phyloP scores from a whole-genome alignment of 371 early-diverging fungal species.

The Mortierella sp. region DNA sequence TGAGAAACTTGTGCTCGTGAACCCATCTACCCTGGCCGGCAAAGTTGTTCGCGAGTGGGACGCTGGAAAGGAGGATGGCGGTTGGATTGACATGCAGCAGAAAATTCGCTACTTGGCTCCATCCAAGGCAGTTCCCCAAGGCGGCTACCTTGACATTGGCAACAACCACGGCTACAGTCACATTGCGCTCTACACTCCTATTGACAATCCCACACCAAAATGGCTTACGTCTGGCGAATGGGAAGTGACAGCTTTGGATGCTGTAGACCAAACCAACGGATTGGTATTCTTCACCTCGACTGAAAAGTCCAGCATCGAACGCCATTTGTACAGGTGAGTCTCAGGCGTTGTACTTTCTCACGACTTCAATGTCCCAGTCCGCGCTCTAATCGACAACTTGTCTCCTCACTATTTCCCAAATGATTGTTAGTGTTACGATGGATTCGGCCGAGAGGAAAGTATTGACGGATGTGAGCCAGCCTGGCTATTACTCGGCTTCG shows the following conservation, averaged over 20 bases:
- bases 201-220: conserved; percentile 58
- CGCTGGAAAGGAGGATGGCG: conserved; percentile 66
- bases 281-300: conserved; percentile 74
- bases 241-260: conserved; percentile 80
- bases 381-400: neutral
- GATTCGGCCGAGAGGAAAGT: conserved; percentile 54
- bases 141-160: conserved; percentile 83
- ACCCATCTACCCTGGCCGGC: conserved; percentile 40
- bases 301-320: conserved; percentile 80
- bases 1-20: conserved; percentile 68
- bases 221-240: conserved; percentile 89
- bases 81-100: conserved; percentile 77
- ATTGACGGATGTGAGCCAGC: conserved; percentile 61
- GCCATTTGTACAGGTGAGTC: conserved; percentile 74
- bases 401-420: neutral
- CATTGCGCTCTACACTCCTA: conserved; percentile 77
- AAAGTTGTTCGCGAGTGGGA: conserved; percentile 65
- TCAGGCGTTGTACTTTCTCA: neutral
- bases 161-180: conserved; percentile 86
- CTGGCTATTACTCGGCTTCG: conserved; percentile 75
- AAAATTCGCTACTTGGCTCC: conserved; percentile 60
- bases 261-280: conserved; percentile 68
- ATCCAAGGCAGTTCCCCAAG: conserved; percentile 53
- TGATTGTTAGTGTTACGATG: conserved; percentile 57
- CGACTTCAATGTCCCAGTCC: neutral